Evolutionary conservation across 208 protist species (phyloP), one percentile per base, ranked within the genome.

Genomic region (Leishmania mexicana): DNA sequence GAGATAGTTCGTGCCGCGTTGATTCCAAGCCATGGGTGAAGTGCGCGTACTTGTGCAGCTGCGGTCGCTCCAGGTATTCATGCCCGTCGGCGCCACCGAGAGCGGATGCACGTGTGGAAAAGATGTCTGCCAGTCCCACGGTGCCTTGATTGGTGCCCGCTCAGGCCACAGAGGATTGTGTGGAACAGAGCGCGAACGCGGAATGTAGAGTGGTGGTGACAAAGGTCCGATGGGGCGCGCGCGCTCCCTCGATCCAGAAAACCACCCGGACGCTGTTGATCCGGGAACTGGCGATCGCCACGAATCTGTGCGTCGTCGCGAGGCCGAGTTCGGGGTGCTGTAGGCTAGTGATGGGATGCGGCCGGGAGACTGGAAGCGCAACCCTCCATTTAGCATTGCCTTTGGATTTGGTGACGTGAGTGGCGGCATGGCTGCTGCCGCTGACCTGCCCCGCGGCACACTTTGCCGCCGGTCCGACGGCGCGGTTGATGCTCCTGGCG

Each of bases 311-410:
- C 78, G 78, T 19, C 83, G 72, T 17, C 73, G 71, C 31, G 65
- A 83, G 11, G 60, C 49, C 21, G 83, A 83, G 4, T 40, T 74
- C 47, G 84, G 80, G 53, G 84, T 80, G 78, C 81, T 88, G 84
- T 88, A 88, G 24, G 77, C 81, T 68, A 88, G 76, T 67, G 81
- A 85, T 35, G 84, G 84, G 21, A 88, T 78, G 21, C 80, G 80
- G 8, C 64, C 78, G 11, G 84, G 84, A 1, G 84, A 88, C 58
- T 80, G 45, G 57, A 84, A 88, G 21, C 74, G 76, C 57, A 88
- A 71, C 47, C 60, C 76, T 51, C 75, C 84, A 40, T 76, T 67
- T 38, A 64, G 54, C 35, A 74, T 71, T 31, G 74, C 58, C 67
- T 75, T 77, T 15, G 76, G 62, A n/a, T 67, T 81, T 1, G 71